Evolutionary conservation across 495 filamentous ascomycete genomes (phyloP).

Genomic region (Stereocaulon alpinum): DNA sequence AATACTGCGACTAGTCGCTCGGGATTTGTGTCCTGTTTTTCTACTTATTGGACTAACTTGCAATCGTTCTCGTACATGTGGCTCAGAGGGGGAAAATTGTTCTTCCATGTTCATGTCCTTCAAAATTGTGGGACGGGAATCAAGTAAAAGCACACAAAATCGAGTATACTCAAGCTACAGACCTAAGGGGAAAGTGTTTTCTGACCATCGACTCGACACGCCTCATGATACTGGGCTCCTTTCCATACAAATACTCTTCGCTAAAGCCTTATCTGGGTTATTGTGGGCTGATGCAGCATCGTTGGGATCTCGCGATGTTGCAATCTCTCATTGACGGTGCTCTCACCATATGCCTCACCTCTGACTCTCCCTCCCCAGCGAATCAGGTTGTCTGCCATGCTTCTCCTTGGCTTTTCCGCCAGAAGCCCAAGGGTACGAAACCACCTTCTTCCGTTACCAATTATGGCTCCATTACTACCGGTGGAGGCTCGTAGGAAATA

Average conservation of each 20-base stretch:
- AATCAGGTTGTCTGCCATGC: slow-evolving; percentile 11
- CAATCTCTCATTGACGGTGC: too few species aligned
- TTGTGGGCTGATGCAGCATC: slow-evolving; percentile 8
- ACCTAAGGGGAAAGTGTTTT: slow-evolving; percentile 29
- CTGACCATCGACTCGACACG: slow-evolving; percentile 19
- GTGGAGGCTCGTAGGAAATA: too few species aligned
- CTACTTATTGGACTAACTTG: too few species aligned
- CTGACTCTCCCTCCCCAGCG: slow-evolving; percentile 12
- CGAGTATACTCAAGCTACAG: neutral
- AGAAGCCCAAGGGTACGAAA: slow-evolving; percentile 20
- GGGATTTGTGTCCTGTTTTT: too few species aligned
- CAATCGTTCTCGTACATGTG: too few species aligned
- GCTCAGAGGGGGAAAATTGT: slow-evolving; percentile 31
- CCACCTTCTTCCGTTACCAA: slow-evolving; percentile 16
- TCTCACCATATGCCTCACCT: too few species aligned
- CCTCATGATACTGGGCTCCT: slow-evolving; percentile 10
- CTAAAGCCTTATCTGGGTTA: slow-evolving; percentile 7
- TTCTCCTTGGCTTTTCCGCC: slow-evolving; percentile 16
- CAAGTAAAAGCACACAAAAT: neutral
- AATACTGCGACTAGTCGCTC: slow-evolving; percentile 55
- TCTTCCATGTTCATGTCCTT: too few species aligned
- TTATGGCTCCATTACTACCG: too few species aligned
- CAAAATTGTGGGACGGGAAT: too few species aligned
- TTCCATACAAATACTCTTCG: slow-evolving; percentile 12
- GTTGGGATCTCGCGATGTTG: slow-evolving; percentile 19